Base-by-base conservation (phyloP, 345 rosid species). In the Citrus inodora region DNA sequence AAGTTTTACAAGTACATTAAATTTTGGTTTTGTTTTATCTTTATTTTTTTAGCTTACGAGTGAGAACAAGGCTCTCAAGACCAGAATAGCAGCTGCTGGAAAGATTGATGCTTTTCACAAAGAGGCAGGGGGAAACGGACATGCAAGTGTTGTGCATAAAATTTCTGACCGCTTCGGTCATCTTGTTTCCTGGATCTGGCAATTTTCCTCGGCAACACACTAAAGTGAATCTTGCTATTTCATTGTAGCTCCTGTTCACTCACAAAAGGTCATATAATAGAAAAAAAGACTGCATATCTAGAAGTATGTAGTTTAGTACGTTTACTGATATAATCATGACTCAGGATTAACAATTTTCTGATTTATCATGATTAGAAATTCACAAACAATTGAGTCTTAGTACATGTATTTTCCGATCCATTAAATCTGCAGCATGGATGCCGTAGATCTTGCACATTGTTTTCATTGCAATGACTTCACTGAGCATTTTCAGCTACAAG, bases 41-140 rank as follows among this genome's bases (percentile, higher is more conserved):
- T 64, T 76, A 74, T 82, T 14, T 71, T 76, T 79, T 82, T 85
- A 91, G 92, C 88, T 90, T 74, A 78, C 72, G 80, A 37, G 61
- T 46, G 88, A 87, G 86, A 91, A 85, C 80, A 84, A 79, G 61
- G 79, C 70, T 79, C 85, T 88, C 8, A 81, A 81, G 83, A 81
- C 75, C 32, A 85, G 86, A 82, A n/a, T 87, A 22, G 82, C 78
- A 51, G 79, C 74, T 66, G 76, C 79, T 65, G 83, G 75, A 78
- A 74, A 73, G 66, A 27, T 60, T 40, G 82, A 38, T 61, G 80
- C 27, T 27, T 35, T 51, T 75, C 73, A 55, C 10, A 68, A 72
- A 67, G 77, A 42, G 58, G 33, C 67, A 22, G 79, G 14, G 61
- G 71, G 40, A 73, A 71, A 76, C 27, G 71, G 51, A 62, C 60